Base-by-base conservation (phyloP, 2,329 filamentous ascomycete species). In the Cryphonectria carpinicola region DNA sequence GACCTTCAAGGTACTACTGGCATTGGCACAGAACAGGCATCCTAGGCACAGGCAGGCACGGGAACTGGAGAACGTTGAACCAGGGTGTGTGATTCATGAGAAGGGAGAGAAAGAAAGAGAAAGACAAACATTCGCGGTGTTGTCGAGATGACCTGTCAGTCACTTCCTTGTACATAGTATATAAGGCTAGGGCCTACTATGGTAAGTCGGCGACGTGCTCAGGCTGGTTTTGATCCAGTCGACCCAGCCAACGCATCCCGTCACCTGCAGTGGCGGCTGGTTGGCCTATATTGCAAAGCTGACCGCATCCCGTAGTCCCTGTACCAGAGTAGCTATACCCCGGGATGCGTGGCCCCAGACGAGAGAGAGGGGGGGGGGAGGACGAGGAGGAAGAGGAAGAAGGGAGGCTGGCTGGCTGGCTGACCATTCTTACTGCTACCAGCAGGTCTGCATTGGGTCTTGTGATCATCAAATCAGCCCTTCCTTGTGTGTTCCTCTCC, bases 391-490 rank as follows among this genome's bases (percentile, higher is more conserved):
- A 58, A 7, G 54, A 58, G 52, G 52, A 25, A 25, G 25, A 56
- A 6, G 52, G 25, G 25, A 11, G 17, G n/a, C n/a, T n/a, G n/a
- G n/a, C n/a, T n/a, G 54, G 54, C 54, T 58, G 54, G 54, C 54
- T 32, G 54, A 32, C 28, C 25, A 32, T 32, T 58, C 54, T 32
- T 32, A 61, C 58, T 35, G 58, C 22, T n/a, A n/a, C 22, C 58
- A 61, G 32, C 22, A 32, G 13, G 19, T n/a, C 11, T 61, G 35
- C 41, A 65, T 35, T 8, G 25, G 25, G 39, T 28, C 39, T 49
- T 64, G 62, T 64, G 62, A 64, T 49, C 41, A 64, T 41, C 25
- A 11, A 19, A 49, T n/a, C 46, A n/a, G 46, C 46, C 22, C 46
- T 49, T n/a, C 61, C 39, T 49, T 32, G 61, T 28, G 41, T 46